Evolutionary conservation across 306 rosid species (phyloP).

Genomic region (Medicago arabica): DNA sequence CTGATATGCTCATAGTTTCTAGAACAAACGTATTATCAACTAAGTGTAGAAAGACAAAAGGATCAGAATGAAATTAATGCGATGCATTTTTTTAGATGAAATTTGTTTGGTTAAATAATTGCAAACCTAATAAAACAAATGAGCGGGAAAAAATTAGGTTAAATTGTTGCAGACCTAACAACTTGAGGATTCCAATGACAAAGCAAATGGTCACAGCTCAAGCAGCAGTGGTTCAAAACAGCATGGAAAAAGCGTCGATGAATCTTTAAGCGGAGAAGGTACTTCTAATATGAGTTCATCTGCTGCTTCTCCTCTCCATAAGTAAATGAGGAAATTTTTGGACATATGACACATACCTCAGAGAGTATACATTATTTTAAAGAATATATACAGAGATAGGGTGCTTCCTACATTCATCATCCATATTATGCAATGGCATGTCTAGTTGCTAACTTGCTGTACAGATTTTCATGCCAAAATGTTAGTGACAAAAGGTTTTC

Average conservation of each 20-base stretch:
- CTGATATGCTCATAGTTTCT: too few relatives aligned
- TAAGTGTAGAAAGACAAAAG: too few relatives aligned
- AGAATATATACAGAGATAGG: too few relatives aligned
- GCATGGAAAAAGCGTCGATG: slow-evolving; percentile 5
- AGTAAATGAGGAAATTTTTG: slow-evolving; percentile 33
- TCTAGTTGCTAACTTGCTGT: slow-evolving; percentile 50
- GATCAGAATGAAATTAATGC: too few relatives aligned
- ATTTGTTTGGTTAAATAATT: too few relatives aligned
- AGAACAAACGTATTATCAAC: too few relatives aligned
- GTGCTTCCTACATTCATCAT: slow-evolving; percentile 30
- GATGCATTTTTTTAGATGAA: too few relatives aligned
- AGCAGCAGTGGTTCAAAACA: neutral
- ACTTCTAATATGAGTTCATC: slow-evolving; percentile 50
- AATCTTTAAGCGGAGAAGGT: slow-evolving; percentile 31
- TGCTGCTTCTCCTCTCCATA: slow-evolving; percentile 51
- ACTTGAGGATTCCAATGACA: slow-evolving; percentile 55
- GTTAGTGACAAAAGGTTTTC: neutral
- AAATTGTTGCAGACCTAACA: too few relatives aligned
- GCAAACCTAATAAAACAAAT: too few relatives aligned
- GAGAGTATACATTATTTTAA: too few relatives aligned
- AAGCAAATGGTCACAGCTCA: slow-evolving; percentile 14
- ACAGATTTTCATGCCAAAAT: slow-evolving; percentile 38
- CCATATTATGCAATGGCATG: neutral
- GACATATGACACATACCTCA: too few relatives aligned
- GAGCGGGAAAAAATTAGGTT: too few relatives aligned